phyloP scores from a whole-genome alignment of 2,329 filamentous ascomycete genomes.

The Nannizziopsis arthrosporioides region DNA sequence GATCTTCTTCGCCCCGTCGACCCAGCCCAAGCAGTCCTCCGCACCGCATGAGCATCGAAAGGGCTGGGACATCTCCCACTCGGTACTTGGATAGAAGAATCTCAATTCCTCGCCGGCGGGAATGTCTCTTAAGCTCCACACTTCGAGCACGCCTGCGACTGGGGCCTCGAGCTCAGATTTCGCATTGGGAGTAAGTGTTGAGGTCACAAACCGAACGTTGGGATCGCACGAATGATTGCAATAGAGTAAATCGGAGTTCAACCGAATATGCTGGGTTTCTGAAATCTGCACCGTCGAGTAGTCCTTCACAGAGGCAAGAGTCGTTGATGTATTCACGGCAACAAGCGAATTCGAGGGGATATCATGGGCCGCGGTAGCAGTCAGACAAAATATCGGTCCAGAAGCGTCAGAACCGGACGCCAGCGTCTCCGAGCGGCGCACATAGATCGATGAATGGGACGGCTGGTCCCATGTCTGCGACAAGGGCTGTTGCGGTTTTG shows the following conservation, averaged over 20 bases:
- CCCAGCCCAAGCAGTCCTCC: constrained; percentile 47
- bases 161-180: constrained; percentile 33
- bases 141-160: constrained; percentile 14
- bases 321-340: constrained; percentile 50
- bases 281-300: constrained; percentile 55
- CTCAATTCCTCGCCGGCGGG: constrained; percentile 31
- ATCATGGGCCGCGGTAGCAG: constrained; percentile 45
- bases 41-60: constrained; percentile 55
- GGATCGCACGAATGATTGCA: constrained; percentile 59
- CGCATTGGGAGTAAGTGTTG: constrained; percentile 40
- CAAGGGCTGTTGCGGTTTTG: constrained; percentile 4
- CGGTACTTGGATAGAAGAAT: constrained; percentile 66
- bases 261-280: constrained; percentile 45
- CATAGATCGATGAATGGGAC: constrained; percentile 14
- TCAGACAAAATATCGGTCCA: constrained; percentile 44
- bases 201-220: constrained; percentile 49
- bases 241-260: constrained; percentile 56
- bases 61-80: constrained; percentile 62
- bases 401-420: constrained; percentile 29
- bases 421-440: constrained; percentile 13
- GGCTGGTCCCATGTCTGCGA: constrained; percentile 14
- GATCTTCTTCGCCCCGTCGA: constrained; percentile 54
- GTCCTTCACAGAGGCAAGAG: constrained; percentile 29
- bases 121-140: constrained; percentile 16
- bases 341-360: constrained; percentile 54